Evolutionary conservation across 257 asterid genomes (phyloP), one percentile per base, ranked within the genome.

Genomic region (Eustoma russellianum): DNA sequence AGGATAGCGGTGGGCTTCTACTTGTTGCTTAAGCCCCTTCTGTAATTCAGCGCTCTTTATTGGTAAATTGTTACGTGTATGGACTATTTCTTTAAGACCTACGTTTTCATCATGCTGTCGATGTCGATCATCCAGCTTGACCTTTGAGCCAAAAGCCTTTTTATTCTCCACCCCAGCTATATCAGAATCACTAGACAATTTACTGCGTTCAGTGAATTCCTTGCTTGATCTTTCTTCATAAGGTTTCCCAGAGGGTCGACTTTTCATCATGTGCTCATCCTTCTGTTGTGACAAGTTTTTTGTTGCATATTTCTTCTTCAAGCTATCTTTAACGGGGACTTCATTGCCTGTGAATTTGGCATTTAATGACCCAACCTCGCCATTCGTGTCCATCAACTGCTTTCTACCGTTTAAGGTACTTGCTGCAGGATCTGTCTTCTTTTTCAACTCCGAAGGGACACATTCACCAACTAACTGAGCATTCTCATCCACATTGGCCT

Each of bases 181-280:
- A 55, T 56, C 50, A 24, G 30, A 4, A 24, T 24, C 30, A 24
- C 30, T 24, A 24, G 30, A 24, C 30, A 24, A 24, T 4, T 24
- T 24, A 24, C 30, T 24, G 30, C 30, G 30, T 24, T 24, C 30
- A 24, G 30, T 24, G 2, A 45, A 44, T 41, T 57, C 5, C 44
- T 57, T 30, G 30, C 30, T 24, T 24, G 30, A 24, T 8, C 43
- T 11, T 38, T 38, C 19, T 46, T 57, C 57, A 9, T 47, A 38
- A 50, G 66, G 55, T 43, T 63, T 55, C 48, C 3, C 51, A 19
- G 74, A 53, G 38, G 55, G 24, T 28, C 50, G 16, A 14, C 2
- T 48, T 45, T 52, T 60, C 48, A 47, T 67, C 61, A 40, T 71
- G 53, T 50, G 52, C 59, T 45, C 38, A 35, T 28, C 54, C 17